phyloP scores from a whole-genome alignment of 2,329 filamentous ascomycete genomes.

The Hortaea werneckii region DNA sequence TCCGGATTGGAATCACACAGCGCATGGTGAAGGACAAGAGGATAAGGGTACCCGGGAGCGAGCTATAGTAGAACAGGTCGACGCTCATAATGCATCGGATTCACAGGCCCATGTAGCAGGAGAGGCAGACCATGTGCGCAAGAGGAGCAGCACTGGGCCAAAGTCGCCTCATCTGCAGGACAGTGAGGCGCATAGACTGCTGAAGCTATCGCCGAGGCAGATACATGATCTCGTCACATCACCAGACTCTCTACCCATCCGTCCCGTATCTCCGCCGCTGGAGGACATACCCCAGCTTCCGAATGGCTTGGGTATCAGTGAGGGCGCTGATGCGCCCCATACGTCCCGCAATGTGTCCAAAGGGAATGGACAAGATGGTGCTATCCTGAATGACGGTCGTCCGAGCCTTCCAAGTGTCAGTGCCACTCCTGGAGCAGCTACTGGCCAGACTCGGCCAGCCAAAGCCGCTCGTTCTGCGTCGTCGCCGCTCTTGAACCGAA shows the following conservation, averaged over 20 bases:
- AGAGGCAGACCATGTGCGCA: not conserved
- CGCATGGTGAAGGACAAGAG: not conserved
- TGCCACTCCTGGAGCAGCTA: conserved; percentile 13
- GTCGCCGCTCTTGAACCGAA: conserved; percentile 28
- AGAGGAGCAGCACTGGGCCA: conserved; percentile 7
- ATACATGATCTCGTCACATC: conserved; percentile 46
- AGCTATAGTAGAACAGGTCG: too few species aligned
- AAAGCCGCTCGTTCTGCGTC: conserved; percentile 26
- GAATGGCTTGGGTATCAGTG: conserved; percentile 1
- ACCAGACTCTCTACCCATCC: conserved; percentile 44
- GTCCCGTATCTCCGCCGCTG: conserved; percentile 28
- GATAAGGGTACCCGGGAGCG: too few species aligned
- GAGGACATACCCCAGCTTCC: conserved; percentile 21
- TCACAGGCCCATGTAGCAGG: too few species aligned
- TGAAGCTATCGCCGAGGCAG: conserved; percentile 45
- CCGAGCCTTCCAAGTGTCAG: conserved; percentile 18
- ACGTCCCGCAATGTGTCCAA: too few species aligned
- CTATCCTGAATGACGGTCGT: too few species aligned
- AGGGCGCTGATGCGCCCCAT: too few species aligned
- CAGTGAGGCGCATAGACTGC: conserved; percentile 4
- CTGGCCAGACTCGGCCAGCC: conserved; percentile 17
- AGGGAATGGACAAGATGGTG: too few species aligned
- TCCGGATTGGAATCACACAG: not conserved
- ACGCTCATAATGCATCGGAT: too few species aligned
- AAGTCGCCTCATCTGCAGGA: conserved; percentile 16